A percentile compares a stretch with the other conserved stretches of the same genome.
phyloP scores from a whole-genome alignment of 352 stramenopile species.

The Pythium brachiatum region DNA sequence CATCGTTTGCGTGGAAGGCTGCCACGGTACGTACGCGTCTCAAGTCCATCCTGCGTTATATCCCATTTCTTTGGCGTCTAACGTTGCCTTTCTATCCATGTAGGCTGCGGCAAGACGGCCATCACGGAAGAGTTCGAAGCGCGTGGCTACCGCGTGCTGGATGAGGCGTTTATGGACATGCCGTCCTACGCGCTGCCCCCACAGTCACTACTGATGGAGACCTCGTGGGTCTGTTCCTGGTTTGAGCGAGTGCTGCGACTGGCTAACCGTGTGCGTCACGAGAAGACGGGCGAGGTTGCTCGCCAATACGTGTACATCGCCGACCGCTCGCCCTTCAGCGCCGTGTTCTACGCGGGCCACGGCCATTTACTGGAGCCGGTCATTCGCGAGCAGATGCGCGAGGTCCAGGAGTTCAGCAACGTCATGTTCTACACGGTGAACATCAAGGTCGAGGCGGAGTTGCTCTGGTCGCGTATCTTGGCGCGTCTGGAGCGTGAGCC shows the following conservation, averaged over 20 bases:
- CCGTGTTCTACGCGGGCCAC: conserved; percentile 76
- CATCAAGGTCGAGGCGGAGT: conserved; percentile 67
- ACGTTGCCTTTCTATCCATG: conserved; percentile 1
- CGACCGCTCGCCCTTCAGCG: conserved; percentile 82
- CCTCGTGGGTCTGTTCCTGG: conserved; percentile 88
- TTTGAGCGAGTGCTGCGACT: conserved; percentile 86
- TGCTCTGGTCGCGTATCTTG: conserved; percentile 77
- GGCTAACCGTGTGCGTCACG: conserved; percentile 44
- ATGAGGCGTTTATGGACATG: conserved; percentile 90
- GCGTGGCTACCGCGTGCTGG: conserved; percentile 75
- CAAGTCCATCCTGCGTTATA: conserved; percentile 7
- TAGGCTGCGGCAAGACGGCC: conserved; percentile 78
- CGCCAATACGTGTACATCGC: conserved; percentile 69
- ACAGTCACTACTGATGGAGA: conserved; percentile 91
- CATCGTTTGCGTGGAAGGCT: conserved; percentile 85
- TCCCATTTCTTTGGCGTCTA: background rate
- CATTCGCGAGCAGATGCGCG: conserved; percentile 79
- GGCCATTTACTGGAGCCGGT: conserved; percentile 76
- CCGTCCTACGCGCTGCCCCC: conserved; percentile 78
- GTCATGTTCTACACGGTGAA: conserved; percentile 87
- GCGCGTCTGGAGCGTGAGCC: conserved; percentile 61
- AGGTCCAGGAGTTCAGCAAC: conserved; percentile 67
- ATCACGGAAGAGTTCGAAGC: conserved; percentile 73
- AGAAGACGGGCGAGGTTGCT: conserved; percentile 23
- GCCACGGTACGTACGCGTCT: conserved; percentile 57